Evolutionary conservation across 1,284 basidiomycete species (phyloP).

Genomic region (Trichosporon inkin): DNA sequence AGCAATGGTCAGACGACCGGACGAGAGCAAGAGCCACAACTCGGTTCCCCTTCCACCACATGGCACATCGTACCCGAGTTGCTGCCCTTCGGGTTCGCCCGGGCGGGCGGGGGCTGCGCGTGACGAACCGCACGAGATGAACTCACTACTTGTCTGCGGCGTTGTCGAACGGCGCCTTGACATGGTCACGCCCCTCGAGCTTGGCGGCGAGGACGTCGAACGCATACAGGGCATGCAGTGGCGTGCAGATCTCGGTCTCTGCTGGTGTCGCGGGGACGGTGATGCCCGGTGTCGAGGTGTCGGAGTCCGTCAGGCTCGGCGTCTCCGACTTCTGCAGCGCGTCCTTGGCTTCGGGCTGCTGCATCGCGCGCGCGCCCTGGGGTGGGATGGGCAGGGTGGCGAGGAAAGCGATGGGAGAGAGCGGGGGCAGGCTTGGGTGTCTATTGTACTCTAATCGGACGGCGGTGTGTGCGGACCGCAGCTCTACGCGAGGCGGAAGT

Average conservation of each 20-base stretch:
- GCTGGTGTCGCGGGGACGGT: conserved; percentile 20
- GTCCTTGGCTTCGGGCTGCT: background rate
- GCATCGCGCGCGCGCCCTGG: background rate
- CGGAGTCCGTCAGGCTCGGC: conserved; percentile 12
- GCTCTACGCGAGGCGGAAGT: too few species aligned
- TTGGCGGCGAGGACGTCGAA: conserved; percentile 53
- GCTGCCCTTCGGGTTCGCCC: too few species aligned
- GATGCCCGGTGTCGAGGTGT: conserved; percentile 16
- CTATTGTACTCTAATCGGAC: too few species aligned
- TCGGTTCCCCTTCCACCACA: too few species aligned
- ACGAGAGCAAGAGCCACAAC: too few species aligned
- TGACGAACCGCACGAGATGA: background rate
- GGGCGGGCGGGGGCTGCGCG: too few species aligned
- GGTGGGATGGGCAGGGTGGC: background rate
- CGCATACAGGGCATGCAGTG: conserved; percentile 53
- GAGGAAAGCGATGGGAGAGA: background rate
- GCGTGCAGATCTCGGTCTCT: conserved; percentile 29
- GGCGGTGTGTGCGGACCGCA: too few species aligned
- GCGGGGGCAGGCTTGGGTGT: background rate
- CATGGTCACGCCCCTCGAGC: conserved; percentile 28
- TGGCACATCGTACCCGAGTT: too few species aligned
- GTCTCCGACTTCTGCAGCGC: background rate
- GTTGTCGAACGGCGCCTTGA: conserved; percentile 28
- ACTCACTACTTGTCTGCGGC: conserved; percentile 36
- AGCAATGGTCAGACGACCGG: background rate